Percentiles rank a stretch among this genome's conserved stretches.
Conservation (phyloP, 306 rosid genomes). For the Fragaria vesca region DNA sequence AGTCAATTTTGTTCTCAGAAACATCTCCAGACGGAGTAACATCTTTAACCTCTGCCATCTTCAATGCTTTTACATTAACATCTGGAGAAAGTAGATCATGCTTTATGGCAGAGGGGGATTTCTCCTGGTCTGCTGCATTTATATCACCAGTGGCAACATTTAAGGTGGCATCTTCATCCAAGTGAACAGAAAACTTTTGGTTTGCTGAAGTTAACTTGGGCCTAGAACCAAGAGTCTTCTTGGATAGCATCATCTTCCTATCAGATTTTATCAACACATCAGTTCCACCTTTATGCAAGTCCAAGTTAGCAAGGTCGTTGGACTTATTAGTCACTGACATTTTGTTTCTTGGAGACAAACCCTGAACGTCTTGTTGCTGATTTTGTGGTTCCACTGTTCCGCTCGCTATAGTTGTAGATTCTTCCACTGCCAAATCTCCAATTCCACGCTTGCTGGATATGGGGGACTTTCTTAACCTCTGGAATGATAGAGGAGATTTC, state of each 20-base stretch:
- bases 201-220: conserved; percentile 39
- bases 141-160: conserved; percentile 26
- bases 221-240: conserved; percentile 65
- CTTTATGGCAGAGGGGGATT: conserved; percentile 24
- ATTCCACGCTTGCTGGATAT: conserved; percentile 29
- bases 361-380: conserved; percentile 25
- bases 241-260: conserved; percentile 46
- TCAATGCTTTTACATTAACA: conserved; percentile 26
- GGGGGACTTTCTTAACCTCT: conserved; percentile 28
- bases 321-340: conserved; percentile 30
- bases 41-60: conserved; percentile 23
- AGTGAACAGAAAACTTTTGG: conserved; percentile 40
- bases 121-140: conserved; percentile 22
- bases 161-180: conserved; percentile 29
- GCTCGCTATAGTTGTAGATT: conserved; percentile 27
- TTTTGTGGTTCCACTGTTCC: conserved; percentile 32
- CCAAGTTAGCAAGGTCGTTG: conserved; percentile 25
- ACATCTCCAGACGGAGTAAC: conserved; percentile 25
- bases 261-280: conserved; percentile 32
- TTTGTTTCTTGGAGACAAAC: conserved; percentile 37
- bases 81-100: conserved; percentile 31
- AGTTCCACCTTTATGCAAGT: conserved; percentile 33
- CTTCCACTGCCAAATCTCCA: conserved; percentile 29
- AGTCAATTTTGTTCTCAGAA: conserved; percentile 31
- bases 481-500: conserved; percentile 31